These are phyloP conservation scores for Xylariaceae sp. DNA, from an alignment of 2,329 filamentous ascomycete genomes.

Conservation along the genomic window DNA sequence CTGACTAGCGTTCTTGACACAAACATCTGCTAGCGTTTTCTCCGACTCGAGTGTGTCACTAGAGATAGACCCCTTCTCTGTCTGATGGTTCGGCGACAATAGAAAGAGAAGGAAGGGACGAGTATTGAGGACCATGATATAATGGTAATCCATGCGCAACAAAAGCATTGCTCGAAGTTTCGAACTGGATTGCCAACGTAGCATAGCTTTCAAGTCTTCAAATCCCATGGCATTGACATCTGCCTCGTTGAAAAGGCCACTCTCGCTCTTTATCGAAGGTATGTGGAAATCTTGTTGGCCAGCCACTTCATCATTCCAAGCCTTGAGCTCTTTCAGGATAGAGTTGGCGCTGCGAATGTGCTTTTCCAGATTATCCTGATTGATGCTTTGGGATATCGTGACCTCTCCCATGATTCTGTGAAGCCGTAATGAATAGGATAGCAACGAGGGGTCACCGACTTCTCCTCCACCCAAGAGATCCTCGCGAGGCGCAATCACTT, in stretches of 20 bases:
- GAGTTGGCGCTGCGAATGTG: background rate
- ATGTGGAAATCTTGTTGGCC: background rate
- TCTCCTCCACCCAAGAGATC: background rate
- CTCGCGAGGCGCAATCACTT: background rate
- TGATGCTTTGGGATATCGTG: background rate
- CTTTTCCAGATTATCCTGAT: background rate
- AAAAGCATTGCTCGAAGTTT: background rate
- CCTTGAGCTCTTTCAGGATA: background rate
- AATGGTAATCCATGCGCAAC: background rate
- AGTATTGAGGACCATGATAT: background rate
- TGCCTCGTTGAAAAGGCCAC: background rate
- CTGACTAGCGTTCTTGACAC: background rate
- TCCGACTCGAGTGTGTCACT: background rate
- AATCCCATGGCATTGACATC: background rate
- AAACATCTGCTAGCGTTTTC: background rate
- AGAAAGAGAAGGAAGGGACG: background rate
- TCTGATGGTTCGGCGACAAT: background rate
- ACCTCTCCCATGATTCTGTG: background rate
- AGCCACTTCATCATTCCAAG: background rate
- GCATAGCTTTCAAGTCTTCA: background rate
- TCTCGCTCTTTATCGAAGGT: background rate
- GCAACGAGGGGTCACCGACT: background rate
- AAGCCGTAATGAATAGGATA: background rate
- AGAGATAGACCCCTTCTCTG: no score
- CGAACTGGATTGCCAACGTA: background rate